Base-by-base conservation (phyloP, 2,329 filamentous ascomycete species). In the Paracamarosporium sp. region DNA sequence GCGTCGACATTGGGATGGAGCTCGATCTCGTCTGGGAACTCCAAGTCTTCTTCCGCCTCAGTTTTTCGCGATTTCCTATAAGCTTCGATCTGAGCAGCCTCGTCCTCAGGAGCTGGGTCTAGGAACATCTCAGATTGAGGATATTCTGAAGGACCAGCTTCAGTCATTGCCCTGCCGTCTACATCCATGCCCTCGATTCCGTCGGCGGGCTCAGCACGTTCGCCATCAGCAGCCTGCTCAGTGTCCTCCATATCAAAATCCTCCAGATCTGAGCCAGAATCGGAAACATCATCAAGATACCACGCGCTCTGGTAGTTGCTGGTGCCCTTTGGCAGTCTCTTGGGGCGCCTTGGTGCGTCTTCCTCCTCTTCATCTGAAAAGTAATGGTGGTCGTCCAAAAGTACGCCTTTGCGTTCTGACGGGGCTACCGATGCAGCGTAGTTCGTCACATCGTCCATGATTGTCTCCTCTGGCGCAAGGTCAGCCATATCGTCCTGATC, bases 11-110 rank as follows among this genome's bases (percentile, higher is more conserved):
- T 86, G 0, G 96, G 95, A 64, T 91, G 92, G 52, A 99, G 82
- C 76, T 99, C 96, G 56, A 99, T 95, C 77, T 99, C 95, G 65
- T 99, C 95, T 0, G 95, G 95, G 76, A 98, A 99, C 75, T 98
- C 94, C 53, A 91, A 86, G 76, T 99, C 95, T 13, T 98, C 93
- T 48, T 93, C 86, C 4, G 88, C 92, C 66, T 97, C 94, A 24
- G 88, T 88, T 50, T 88, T 87, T 70, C 93, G 92, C 62, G 88
- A 88, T 50, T 86, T 84, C 36, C 95, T 88, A 78, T 93, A 99
- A 43, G 90, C 90, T 54, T 88, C 91, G 38, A 99, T 83, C 72
- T 96, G 88, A 67, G 88, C 85, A 2, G 90, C 90, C 70, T 96
- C 93, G 61, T 97, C 93, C 67, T 97, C 89, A 1, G 90, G 91